Base-by-base conservation (phyloP, 2,329 filamentous ascomycete species). In the Cladosporium sp. region DNA sequence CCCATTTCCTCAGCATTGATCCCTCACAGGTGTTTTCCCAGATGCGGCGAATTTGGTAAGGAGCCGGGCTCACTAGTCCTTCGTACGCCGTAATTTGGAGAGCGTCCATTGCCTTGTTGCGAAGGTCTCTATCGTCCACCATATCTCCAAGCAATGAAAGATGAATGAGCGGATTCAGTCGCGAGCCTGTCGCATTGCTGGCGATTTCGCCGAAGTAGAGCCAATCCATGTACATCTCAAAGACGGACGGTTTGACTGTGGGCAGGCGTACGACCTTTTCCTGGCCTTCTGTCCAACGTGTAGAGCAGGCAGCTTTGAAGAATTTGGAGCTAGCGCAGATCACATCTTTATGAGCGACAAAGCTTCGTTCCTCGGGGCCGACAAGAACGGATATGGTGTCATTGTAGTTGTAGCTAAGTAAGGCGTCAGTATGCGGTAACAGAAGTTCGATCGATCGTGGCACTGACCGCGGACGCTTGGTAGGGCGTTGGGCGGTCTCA, bases 261-360 rank as follows among this genome's bases (percentile, higher is more conserved):
- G 49, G 44, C 8, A 66, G 44, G 11, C 41, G 21, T 11, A 66
- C 21, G 15, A 21, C 14, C 28, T n/a, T 41, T 15, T 49, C 26
- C n/a, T 60, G 21, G 4, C 55, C 34, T 60, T 51, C 57, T 8
- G 15, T 28, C 67, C 65, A 66, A 4, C 59, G 21, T 12, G n/a
- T 30, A 6, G 47, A 54, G 32, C 61, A 67, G 21, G 62, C 62
- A 21, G 65, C 67, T 47, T 61, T 55, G 55, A 68, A 68, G 65
- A 65, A 68, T 15, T 26, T 30, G 11, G 65, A 68, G 1, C 18
- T 54, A 11, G 14, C 32, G 60, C 67, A 67, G 32, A 65, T 59
- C 24, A 44, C 26, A 26, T 58, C 60, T 41, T 65, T 58, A 60
- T 67, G 65, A 24, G 65, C 51, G 1, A 52, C 57, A 47, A 67